phyloP scores from a whole-genome alignment of 768 basidiomycete genomes.

The Macrolepiota dolichaula region DNA sequence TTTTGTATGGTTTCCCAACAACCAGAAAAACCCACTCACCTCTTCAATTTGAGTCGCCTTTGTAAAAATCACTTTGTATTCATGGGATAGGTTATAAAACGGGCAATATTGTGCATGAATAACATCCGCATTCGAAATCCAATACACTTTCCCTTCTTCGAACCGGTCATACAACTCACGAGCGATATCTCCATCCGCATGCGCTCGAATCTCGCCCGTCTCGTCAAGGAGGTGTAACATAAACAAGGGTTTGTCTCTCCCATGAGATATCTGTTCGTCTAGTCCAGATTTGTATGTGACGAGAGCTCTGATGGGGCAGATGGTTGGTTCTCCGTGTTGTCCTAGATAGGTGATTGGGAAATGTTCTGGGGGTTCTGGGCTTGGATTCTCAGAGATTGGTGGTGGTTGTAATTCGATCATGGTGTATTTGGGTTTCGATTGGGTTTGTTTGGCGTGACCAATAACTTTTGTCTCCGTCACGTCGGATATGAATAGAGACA shows the following conservation, averaged over 20 bases:
- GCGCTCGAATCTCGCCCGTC: not conserved
- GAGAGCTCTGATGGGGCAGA: not conserved
- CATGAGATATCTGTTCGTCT: not conserved
- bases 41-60: not conserved
- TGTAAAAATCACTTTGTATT: not conserved
- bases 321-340: too few relatives aligned
- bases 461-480: too few relatives aligned
- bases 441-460: too few relatives aligned
- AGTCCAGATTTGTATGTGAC: slow-evolving; percentile 7
- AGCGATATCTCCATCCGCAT: not conserved
- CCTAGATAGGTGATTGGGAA: too few relatives aligned
- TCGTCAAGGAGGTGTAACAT: slow-evolving; percentile 1
- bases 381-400: too few relatives aligned
- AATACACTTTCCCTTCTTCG: not conserved
- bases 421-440: too few relatives aligned
- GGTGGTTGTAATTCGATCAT: too few relatives aligned
- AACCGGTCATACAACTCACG: not conserved
- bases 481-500: too few relatives aligned
- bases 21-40: not conserved
- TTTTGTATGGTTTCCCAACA: too few relatives aligned
- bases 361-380: too few relatives aligned
- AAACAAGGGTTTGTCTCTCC: not conserved
- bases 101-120: not conserved
- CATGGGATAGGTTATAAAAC: not conserved
- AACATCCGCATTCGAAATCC: not conserved